These are phyloP conservation scores for Curvularia sp. DNA, from an alignment of 2,329 filamentous ascomycete genomes.

Conservation along the genomic window DNA sequence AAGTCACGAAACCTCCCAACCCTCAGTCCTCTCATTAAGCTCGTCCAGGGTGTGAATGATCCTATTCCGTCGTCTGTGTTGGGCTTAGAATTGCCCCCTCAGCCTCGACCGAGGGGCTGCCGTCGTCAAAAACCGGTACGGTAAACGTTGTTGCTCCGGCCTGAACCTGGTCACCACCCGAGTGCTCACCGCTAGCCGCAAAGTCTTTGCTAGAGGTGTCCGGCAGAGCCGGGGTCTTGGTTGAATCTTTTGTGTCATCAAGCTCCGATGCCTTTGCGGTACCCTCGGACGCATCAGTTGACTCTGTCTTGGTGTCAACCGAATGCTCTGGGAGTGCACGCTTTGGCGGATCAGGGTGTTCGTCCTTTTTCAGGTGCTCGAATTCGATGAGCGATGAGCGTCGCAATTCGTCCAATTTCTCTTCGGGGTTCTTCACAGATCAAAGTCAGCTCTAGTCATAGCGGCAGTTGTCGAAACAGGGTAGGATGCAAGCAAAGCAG, in stretches of 20 bases:
- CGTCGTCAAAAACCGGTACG: conserved; percentile 28
- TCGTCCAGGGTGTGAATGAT: neutral
- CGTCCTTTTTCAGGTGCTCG: conserved; percentile 48
- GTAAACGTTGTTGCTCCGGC: conserved; percentile 29
- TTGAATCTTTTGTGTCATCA: conserved; percentile 2
- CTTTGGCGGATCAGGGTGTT: conserved; percentile 40
- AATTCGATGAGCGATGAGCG: conserved; percentile 54
- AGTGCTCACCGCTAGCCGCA: conserved; percentile 2
- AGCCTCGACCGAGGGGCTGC: neutral
- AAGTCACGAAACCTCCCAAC: neutral
- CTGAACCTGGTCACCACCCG: conserved; percentile 17
- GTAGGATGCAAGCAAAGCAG: conserved; percentile 32
- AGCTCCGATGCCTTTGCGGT: neutral
- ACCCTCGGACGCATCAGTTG: conserved; percentile 5
- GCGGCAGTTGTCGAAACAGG: neutral
- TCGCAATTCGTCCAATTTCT: conserved; percentile 57
- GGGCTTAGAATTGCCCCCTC: conserved; percentile 20
- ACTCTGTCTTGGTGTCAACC: conserved; percentile 16
- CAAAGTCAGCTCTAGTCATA: conserved; percentile 37
- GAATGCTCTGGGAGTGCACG: conserved; percentile 50
- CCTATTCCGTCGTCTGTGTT: conserved; percentile 17
- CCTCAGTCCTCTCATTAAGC: neutral
- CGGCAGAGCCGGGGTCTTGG: conserved; percentile 4
- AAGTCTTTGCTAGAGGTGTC: conserved; percentile 14
- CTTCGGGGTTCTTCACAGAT: conserved; percentile 53